Base-by-base conservation (phyloP, 2,329 filamentous ascomycete genomes). In the Cladosporium sp. region DNA sequence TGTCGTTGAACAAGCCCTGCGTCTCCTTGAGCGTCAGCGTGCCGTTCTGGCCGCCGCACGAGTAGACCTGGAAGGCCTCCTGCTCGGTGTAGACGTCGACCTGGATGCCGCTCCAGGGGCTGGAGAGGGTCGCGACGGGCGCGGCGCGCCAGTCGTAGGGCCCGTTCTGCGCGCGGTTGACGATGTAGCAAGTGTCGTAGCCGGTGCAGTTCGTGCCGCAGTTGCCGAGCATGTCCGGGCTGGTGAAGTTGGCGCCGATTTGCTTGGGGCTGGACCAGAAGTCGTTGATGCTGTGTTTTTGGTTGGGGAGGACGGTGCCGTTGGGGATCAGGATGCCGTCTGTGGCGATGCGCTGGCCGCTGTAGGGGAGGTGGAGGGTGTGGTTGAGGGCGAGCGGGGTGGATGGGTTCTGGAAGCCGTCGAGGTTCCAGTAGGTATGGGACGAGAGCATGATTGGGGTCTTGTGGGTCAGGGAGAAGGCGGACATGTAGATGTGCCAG, bases 21-120 rank as follows among this genome's bases (percentile, higher is more conserved):
- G 82, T 85, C 56, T 74, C 73, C 75, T 90, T 90, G 56, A 90
- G 72, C 0, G 86, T 74, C 56, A 86, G 71, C 1, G 77, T 70
- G 22, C 72, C 74, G 70, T 95, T 84, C 72, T 88, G 83, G 18
- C 81, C 81, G 62, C 82, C 83, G 76, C 91, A 96, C 57, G 81
- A 84, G 76, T 95, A 96, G 62, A 96, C 78, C 72, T 96, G 91
- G 71, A 95, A 84, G 3, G 89, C 90, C 9, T 87, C 82, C 73
- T 95, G 90, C 72, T 95, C 89, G 7, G 85, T 83, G 70, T 78
- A 88, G 61, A 96, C 75, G 54, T 95, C 87, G 53, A 96, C 66
- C 66, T 83, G 82, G 68, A 96, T 95, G 44, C 91, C 91, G 0
- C 86, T 90, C 80, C 82, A 89, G 4, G 80, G 76, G 35, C 85